These are phyloP conservation scores for Cytospora schulzeri DNA, from an alignment of 2,329 filamentous ascomycete species.

Conservation along the genomic window DNA sequence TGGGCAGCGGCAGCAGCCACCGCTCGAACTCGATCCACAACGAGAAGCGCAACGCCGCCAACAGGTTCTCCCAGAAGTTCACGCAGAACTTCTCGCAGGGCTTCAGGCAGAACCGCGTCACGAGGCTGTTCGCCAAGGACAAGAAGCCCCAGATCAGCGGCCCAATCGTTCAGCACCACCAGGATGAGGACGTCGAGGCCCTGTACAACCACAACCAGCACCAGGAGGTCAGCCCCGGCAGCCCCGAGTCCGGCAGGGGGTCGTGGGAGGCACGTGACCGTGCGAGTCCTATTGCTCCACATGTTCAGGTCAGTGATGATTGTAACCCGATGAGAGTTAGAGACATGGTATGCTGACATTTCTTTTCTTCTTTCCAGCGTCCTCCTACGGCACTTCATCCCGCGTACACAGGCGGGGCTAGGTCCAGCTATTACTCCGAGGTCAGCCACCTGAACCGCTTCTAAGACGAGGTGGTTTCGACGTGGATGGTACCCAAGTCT, in stretches of 20 bases:
- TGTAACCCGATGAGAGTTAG: neutral
- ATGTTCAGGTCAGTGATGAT: slow-evolving; percentile 38
- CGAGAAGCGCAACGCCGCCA: slow-evolving; percentile 36
- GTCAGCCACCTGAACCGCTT: slow-evolving; percentile 53
- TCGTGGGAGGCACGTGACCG: slow-evolving; percentile 38
- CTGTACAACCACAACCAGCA: slow-evolving; percentile 32
- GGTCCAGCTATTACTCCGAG: slow-evolving; percentile 46
- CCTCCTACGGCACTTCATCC: slow-evolving; percentile 63
- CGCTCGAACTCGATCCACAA: slow-evolving; percentile 43
- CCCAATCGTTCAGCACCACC: slow-evolving; percentile 37
- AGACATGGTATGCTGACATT: slow-evolving; percentile 11
- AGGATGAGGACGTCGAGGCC: slow-evolving; percentile 40
- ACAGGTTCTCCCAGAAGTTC: slow-evolving; percentile 35
- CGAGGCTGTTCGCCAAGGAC: slow-evolving; percentile 31
- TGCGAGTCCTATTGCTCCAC: slow-evolving; percentile 58
- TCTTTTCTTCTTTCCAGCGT: slow-evolving; percentile 40
- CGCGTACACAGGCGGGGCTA: slow-evolving; percentile 45
- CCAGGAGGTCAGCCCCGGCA: slow-evolving; percentile 27
- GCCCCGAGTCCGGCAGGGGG: slow-evolving; percentile 6
- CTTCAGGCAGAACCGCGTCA: slow-evolving; percentile 32
- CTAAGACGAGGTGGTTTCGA: slow-evolving; percentile 32
- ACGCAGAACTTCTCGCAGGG: slow-evolving; percentile 26
- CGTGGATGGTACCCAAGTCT: neutral
- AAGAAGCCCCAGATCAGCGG: slow-evolving; percentile 49
- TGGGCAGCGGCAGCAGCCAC: slow-evolving; percentile 25